Conservation (phyloP, 1,284 basidiomycete species). For the Pisolithus thermaeus region DNA sequence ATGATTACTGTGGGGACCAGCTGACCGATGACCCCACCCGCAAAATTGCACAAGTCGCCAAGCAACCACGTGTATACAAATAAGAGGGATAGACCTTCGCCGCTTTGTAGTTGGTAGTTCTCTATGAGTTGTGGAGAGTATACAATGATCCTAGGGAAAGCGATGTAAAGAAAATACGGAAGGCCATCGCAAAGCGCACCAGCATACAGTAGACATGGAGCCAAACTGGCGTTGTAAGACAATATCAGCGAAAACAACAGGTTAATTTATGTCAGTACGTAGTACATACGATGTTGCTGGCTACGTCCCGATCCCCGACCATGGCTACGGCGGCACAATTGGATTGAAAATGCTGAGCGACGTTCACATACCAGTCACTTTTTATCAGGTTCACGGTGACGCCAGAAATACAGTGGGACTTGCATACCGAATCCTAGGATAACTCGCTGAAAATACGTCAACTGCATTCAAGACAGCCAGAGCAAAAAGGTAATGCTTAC, state of each 20-base stretch:
- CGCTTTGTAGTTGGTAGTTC: conserved; percentile 88
- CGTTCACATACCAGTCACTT: no score
- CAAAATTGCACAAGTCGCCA: conserved; percentile 79
- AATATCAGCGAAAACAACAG: conserved; percentile 10
- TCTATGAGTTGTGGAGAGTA: conserved; percentile 83
- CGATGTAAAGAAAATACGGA: background rate
- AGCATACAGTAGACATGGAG: conserved; percentile 82
- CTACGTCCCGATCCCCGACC: conserved; percentile 25
- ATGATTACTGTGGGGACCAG: conserved; percentile 85
- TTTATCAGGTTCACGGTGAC: no score
- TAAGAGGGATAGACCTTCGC: conserved; percentile 82
- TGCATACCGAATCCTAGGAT: no score
- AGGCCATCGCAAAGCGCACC: conserved; percentile 38
- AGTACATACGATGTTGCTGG: conserved; percentile 57
- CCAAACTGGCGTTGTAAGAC: conserved; percentile 50
- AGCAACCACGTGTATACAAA: conserved; percentile 83
- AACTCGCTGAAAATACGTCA: no score
- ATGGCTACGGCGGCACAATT: background rate
- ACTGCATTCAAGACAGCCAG: no score
- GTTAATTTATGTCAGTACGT: conserved; percentile 3
- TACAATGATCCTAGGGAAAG: conserved; percentile 62
- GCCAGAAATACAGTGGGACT: no score
- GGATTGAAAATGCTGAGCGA: no score
- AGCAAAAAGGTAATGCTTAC: no score
- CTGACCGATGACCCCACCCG: conserved; percentile 70